phyloP scores from a whole-genome alignment of 352 stramenopile genomes.

The Pythium sp. region DNA sequence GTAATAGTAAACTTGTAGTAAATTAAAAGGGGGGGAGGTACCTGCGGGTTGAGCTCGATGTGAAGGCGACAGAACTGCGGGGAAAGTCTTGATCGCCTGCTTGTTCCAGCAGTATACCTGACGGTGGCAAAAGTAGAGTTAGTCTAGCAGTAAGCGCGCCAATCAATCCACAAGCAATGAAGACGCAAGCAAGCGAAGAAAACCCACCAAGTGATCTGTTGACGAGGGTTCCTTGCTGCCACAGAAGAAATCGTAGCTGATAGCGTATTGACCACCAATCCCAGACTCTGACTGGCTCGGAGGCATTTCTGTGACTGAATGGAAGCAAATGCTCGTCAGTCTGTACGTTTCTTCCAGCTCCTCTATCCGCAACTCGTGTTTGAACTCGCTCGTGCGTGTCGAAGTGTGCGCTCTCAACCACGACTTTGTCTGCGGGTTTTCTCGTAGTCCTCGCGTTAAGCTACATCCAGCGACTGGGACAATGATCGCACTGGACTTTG shows the following conservation, averaged over 20 bases:
- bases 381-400: not conserved
- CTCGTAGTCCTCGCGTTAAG: not conserved
- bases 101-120: conserved; percentile 53
- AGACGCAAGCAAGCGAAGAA: not conserved
- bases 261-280: not conserved
- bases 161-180: not conserved
- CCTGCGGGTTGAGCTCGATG: conserved; percentile 18
- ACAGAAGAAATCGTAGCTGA: conserved; percentile 30
- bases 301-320: conserved; percentile 11
- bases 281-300: not conserved
- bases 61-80: conserved; percentile 23
- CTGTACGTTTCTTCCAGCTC: conserved; percentile 12
- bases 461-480: conserved; percentile 15
- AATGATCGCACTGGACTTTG: conserved; percentile 35
- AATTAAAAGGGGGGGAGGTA: not conserved
- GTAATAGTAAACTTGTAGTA: not conserved
- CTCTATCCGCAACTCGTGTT: conserved; percentile 15
- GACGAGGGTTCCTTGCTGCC: conserved; percentile 7
- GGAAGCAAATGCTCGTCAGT: conserved; percentile 26
- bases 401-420: conserved; percentile 1
- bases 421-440: conserved; percentile 4
- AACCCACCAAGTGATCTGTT: conserved; percentile 26
- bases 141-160: too few relatives aligned
- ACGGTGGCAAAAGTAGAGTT: not conserved
- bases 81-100: conserved; percentile 8